Conservation (phyloP, 345 rosid species). For the Odontarrhena argentea region DNA sequence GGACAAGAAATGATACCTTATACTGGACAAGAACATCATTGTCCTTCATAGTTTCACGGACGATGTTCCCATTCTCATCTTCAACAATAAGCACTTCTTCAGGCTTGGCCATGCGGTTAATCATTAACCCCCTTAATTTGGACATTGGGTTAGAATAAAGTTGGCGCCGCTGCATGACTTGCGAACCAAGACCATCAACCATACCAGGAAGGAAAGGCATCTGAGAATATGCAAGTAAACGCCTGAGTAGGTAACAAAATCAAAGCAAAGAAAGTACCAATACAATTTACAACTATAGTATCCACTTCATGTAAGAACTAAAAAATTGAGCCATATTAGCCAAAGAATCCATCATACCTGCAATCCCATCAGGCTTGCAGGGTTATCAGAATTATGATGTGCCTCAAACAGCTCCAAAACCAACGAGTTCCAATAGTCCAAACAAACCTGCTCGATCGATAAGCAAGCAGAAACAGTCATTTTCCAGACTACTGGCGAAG, state of each 20-base stretch:
- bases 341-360: conserved; percentile 55
- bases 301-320: conserved; percentile 1
- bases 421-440: conserved; percentile 96
- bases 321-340: background rate
- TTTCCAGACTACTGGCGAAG: conserved; percentile 18
- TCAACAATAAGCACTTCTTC: conserved; percentile 98
- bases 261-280: conserved; percentile 19
- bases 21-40: conserved; percentile 99
- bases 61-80: conserved; percentile 99
- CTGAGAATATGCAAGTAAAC: conserved; percentile 46
- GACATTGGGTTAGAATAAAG: conserved; percentile 88
- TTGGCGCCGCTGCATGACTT: conserved; percentile 81
- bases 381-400: conserved; percentile 78
- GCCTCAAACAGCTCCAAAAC: conserved; percentile 93
- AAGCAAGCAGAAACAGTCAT: conserved; percentile 22
- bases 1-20: conserved; percentile 56
- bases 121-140: conserved; percentile 91
- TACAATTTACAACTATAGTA: conserved; percentile 12
- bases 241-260: conserved; percentile 28
- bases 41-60: conserved; percentile 98
- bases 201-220: conserved; percentile 71
- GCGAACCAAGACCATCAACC: conserved; percentile 85
- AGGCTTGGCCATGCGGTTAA: conserved; percentile 98
- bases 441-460: conserved; percentile 70
- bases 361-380: conserved; percentile 78